A percentile compares a stretch with the other conserved stretches of the same genome.
These are phyloP conservation scores for Oenanthe sinensis DNA, from an alignment of 129 eudicot genomes.

Conservation along the genomic window DNA sequence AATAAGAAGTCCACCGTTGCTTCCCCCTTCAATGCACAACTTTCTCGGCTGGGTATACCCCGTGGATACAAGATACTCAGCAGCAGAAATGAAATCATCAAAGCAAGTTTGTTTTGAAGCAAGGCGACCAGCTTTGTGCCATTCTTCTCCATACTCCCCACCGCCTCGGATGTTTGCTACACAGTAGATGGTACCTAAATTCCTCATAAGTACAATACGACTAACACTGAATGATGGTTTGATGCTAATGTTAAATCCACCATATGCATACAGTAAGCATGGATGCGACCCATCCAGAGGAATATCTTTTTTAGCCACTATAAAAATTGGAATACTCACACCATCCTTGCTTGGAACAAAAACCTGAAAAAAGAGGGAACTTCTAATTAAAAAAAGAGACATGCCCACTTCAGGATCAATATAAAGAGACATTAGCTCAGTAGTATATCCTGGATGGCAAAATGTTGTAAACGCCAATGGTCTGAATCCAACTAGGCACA, in stretches of 20 bases:
- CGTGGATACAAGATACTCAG: conserved; percentile 65
- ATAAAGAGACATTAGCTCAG: neutral
- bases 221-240: conserved; percentile 63
- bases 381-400: neutral
- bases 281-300: conserved; percentile 74
- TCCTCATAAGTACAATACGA: conserved; percentile 52
- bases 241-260: conserved; percentile 79
- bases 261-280: conserved; percentile 74
- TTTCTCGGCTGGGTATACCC: conserved; percentile 76
- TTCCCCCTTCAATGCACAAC: conserved; percentile 95
- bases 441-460: neutral
- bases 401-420: neutral
- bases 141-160: conserved; percentile 98
- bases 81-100: conserved; percentile 76
- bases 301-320: conserved; percentile 68
- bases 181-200: conserved; percentile 58
- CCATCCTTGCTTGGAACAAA: conserved; percentile 87
- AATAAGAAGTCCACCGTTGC: conserved; percentile 88
- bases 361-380: conserved; percentile 30
- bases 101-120: conserved; percentile 74
- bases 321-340: conserved; percentile 49
- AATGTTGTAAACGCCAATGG: neutral
- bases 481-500: neutral
- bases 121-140: conserved; percentile 85
- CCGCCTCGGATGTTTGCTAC: conserved; percentile 95